Conservation (phyloP, 176 grass and related monocot species). For the Stipa capillata region DNA sequence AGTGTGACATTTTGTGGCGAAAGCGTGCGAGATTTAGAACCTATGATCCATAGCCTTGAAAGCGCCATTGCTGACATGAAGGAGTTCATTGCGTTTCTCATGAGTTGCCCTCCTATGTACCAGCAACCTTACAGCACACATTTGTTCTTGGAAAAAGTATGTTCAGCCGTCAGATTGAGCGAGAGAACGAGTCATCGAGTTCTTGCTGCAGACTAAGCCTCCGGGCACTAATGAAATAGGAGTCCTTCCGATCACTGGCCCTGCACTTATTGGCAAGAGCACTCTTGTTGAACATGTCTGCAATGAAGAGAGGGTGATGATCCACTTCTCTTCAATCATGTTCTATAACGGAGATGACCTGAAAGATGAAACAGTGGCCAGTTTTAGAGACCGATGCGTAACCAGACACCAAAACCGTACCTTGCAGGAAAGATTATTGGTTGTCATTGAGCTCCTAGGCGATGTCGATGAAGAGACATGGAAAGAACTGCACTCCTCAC, state of each 20-base stretch:
- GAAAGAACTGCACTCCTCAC: background rate
- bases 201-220: background rate
- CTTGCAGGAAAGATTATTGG: background rate
- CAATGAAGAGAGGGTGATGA: background rate
- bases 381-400: background rate
- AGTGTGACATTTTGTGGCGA: background rate
- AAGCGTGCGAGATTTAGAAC: background rate
- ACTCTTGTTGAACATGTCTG: conserved; percentile 1
- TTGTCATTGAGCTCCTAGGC: background rate
- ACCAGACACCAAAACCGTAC: background rate
- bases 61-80: background rate
- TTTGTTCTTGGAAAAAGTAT: background rate
- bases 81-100: background rate
- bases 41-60: background rate
- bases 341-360: background rate
- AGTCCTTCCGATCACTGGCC: background rate
- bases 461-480: background rate
- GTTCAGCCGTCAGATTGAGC: background rate
- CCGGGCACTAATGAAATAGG: background rate
- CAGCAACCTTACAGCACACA: background rate
- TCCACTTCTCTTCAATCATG: background rate
- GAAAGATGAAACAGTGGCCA: background rate
- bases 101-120: background rate
- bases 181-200: background rate
- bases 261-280: background rate